These are phyloP conservation scores for Claviceps digitariae DNA, from an alignment of 2,329 filamentous ascomycete species.

Conservation along the genomic window DNA sequence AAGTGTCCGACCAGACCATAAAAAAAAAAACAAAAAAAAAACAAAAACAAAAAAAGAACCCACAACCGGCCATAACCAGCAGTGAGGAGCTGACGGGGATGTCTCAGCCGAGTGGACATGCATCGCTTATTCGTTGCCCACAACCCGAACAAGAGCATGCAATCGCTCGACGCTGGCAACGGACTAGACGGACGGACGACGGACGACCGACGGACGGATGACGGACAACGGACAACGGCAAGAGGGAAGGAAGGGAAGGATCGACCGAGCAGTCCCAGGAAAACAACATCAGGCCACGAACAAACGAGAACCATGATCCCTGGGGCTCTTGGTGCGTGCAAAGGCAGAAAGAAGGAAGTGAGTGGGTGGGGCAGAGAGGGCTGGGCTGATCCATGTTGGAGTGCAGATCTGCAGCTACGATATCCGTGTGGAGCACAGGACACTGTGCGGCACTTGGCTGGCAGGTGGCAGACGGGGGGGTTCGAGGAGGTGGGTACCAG, in stretches of 20 bases:
- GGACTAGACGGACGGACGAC: no score
- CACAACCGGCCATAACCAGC: not conserved
- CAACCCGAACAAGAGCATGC: no score
- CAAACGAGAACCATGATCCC: not conserved
- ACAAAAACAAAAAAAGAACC: not conserved
- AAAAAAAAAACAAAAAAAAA: not conserved
- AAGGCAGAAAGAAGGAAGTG: not conserved
- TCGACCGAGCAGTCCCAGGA: not conserved
- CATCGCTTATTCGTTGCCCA: not conserved
- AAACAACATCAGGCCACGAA: not conserved
- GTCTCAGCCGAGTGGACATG: not conserved
- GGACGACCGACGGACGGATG: no score
- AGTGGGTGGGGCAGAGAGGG: not conserved
- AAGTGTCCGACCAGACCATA: not conserved
- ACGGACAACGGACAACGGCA: not conserved
- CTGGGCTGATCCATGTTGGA: not conserved
- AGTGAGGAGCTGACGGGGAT: not conserved
- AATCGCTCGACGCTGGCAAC: no score
- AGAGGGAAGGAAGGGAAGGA: not conserved
- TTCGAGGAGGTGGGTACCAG: not conserved
- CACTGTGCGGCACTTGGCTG: not conserved
- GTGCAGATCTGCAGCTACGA: conserved; percentile 1
- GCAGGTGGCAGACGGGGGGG: no score
- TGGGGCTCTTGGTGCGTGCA: not conserved
- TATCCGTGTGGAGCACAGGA: not conserved